These are phyloP conservation scores for Neolentinus lepideus DNA, from an alignment of 1,284 basidiomycete species.

Conservation along the genomic window DNA sequence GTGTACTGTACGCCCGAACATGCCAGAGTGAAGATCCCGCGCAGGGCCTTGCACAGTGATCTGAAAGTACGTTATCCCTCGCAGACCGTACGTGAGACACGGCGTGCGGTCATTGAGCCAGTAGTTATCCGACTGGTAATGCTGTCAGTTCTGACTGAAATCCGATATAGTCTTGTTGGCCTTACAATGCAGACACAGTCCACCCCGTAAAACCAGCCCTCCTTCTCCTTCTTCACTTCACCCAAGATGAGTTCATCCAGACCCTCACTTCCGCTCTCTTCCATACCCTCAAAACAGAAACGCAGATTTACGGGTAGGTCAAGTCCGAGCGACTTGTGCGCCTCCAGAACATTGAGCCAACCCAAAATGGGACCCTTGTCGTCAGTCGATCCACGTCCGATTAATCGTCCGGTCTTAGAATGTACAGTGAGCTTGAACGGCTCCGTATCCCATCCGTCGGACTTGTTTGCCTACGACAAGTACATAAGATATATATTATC, in stretches of 20 bases:
- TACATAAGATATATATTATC: background rate
- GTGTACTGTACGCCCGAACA: constrained; percentile 83
- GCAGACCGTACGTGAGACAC: constrained; percentile 71
- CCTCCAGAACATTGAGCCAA: constrained; percentile 94
- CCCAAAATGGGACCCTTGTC: constrained; percentile 93
- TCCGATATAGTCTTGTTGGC: constrained; percentile 7
- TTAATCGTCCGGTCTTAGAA: constrained; percentile 62
- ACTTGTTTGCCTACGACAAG: constrained; percentile 49
- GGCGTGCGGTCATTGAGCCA: constrained; percentile 80
- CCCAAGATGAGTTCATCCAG: constrained; percentile 85
- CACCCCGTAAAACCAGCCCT: constrained; percentile 82
- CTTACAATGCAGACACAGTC: constrained; percentile 94
- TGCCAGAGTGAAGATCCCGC: constrained; percentile 88
- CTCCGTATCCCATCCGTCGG: constrained; percentile 89
- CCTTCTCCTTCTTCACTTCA: constrained; percentile 64
- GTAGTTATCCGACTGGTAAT: constrained; percentile 76
- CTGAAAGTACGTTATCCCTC: constrained; percentile 89
- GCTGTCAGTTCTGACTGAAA: background rate
- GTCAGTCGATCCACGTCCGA: constrained; percentile 88
- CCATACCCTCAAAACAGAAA: constrained; percentile 98
- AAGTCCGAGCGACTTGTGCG: constrained; percentile 67
- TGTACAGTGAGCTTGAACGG: constrained; percentile 82
- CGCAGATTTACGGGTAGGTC: constrained; percentile 91
- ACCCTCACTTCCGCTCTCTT: constrained; percentile 92
- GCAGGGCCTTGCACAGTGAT: constrained; percentile 80